Evolutionary conservation across 805 yeast species (phyloP), one percentile per base, ranked within the genome.

Genomic region (Hanseniaspora lindneri): DNA sequence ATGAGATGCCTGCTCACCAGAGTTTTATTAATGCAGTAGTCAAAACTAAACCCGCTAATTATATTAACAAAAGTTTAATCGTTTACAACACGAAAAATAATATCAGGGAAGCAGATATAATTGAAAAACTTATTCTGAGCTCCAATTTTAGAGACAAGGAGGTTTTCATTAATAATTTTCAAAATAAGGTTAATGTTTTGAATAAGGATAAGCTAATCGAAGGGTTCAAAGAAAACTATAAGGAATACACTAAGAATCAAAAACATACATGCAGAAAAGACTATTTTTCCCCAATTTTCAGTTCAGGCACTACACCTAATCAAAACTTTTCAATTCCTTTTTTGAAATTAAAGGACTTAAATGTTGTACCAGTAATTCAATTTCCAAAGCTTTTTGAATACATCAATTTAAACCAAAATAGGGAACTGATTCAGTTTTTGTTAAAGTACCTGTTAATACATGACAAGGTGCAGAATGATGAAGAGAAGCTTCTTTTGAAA

Each of bases 301-400:
- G 19, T 33, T 9, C 23, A 16, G 13, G 7, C 8, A 13, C 33
- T 8, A 30, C 10, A 7, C 16, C 20, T 17, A 23, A 21, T 23
- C 40, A 36, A 6, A 4, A 13, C 9, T 10, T 14, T 5, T 21
- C 24, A 13, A 37, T 17, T 21, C 13, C 17, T 13, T 21, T n/a
- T 8, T 13, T 37, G 3, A 25, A 30, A 24, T 32, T 46, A 3
- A 46, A 34, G 4, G 43, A 46, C n/a, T 23, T 46, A 3, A 21
- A 16, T 21, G 16, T 46, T 19, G 24, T 17, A 10, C 49, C 49
- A 3, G 16, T 46, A 11, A 32, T 46, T 8, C 43, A 46, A 14
- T 46, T 46, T 32, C 49, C 49, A 24, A 46, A 25, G 24, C 13
- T 39, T 6, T n/a, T 46, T 17, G 43, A 39, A 27, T 46, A 28